phyloP scores from a whole-genome alignment of 805 yeast species.

The Kodamaea fukazawae region DNA sequence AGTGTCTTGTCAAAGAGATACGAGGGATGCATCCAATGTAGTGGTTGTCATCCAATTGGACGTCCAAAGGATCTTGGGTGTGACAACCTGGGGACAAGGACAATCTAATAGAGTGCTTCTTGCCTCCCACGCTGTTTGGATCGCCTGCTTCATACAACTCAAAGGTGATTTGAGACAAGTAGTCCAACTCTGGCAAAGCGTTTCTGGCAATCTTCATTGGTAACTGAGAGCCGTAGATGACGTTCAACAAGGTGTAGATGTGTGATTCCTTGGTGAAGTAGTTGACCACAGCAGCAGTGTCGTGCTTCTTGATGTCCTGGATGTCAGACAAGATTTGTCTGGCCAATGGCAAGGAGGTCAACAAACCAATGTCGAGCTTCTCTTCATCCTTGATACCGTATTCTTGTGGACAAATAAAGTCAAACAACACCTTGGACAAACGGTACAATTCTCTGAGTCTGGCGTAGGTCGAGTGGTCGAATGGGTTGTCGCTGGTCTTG shows the following conservation, averaged over 20 bases:
- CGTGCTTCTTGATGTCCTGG: constrained; percentile 71
- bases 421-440: constrained; percentile 89
- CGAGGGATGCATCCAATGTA: constrained; percentile 95
- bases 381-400: constrained; percentile 96
- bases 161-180: constrained; percentile 89
- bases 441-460: constrained; percentile 84
- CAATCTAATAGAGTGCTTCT: constrained; percentile 84
- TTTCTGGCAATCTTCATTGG: constrained; percentile 96
- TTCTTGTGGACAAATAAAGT: constrained; percentile 97
- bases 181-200: constrained; percentile 94
- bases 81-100: constrained; percentile 98
- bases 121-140: constrained; percentile 54
- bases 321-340: constrained; percentile 82
- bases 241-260: constrained; percentile 87
- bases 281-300: constrained; percentile 78
- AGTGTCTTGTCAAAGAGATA: constrained; percentile 83
- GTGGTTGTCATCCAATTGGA: constrained; percentile 92
- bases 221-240: constrained; percentile 84
- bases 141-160: constrained; percentile 87
- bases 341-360: constrained; percentile 92
- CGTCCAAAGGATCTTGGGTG: constrained; percentile 95
- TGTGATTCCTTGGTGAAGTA: constrained; percentile 97
- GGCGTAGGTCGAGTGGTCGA: constrained; percentile 77
- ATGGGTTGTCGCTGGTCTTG: constrained; percentile 38
- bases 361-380: constrained; percentile 90